Base-by-base conservation (phyloP, 169 alveolate genomes). In the Perkinsus marinus region DNA sequence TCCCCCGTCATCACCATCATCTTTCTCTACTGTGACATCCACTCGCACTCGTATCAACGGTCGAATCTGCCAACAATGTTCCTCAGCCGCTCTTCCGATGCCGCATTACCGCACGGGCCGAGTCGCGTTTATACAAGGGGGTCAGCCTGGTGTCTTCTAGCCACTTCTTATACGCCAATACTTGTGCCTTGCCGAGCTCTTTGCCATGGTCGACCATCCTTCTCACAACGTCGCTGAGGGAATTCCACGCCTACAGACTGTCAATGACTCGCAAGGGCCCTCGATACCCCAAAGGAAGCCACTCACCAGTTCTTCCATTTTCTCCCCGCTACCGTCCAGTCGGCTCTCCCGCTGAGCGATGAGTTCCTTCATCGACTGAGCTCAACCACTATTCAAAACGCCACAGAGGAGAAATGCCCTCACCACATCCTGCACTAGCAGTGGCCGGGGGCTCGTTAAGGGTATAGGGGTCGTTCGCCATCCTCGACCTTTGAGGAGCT, bases 401-500 rank as follows among this genome's bases (percentile, higher is more conserved):
- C 7, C 79, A 16, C 30, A 6, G 30, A 57, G 7, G 37, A 19
- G 79, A 41, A 41, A 10, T 41, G 79, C 79, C 37, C 79, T 57
- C 22, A 57, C 79, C 79, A 57, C 79, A 26, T 92, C 34, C 39
- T 93, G 89, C 57, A 89, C 89, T 9, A 93, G 39, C 68, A 97
- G 94, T 0, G 97, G 96, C 89, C 99, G 92, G 34, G 95, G 95
- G 37, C 95, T 93, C 89, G 94, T 89, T 89, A 96, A 93, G 39
- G 96, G 95, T 39, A 95, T 93, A 22, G 97, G 96, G 3, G 94
- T 92, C 89, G 96, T 93, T 69, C 96, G 94, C 93, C 95, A 96
- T 43, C 94, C 94, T 43, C 91, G 92, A 68, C 94, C 93, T 39
- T 94, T 90, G 38, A 97, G 94, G 7, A 57, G 79, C 93, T 96